phyloP scores from a whole-genome alignment of 192 early-diverging fungal genomes.

The Piromyces sp. region DNA sequence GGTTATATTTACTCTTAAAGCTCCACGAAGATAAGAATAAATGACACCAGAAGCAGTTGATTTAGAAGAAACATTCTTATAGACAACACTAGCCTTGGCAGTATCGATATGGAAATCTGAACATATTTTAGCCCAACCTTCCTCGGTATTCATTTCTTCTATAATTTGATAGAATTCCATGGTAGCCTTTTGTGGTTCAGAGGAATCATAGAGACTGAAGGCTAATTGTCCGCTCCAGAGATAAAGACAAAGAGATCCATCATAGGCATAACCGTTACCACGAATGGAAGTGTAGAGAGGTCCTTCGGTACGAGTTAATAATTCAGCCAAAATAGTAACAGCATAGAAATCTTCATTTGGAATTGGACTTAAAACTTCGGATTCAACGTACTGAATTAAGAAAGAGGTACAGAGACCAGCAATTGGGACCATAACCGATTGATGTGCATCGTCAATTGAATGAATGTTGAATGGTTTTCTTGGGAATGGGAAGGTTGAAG shows the following conservation, averaged over 20 bases:
- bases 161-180: conserved; percentile 23
- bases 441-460: conserved; percentile 12
- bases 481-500: conserved; percentile 26
- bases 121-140: conserved; percentile 19
- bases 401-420: conserved; percentile 21
- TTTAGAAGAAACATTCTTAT: conserved; percentile 10
- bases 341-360: conserved; percentile 26
- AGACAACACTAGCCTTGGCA: conserved; percentile 23
- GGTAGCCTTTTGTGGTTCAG: conserved; percentile 21
- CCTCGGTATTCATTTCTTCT: conserved; percentile 13
- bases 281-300: conserved; percentile 58
- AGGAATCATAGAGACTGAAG: conserved; percentile 22
- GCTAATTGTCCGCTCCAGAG: conserved; percentile 35
- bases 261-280: conserved; percentile 61
- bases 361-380: conserved; percentile 23
- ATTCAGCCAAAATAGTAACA: conserved; percentile 40
- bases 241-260: conserved; percentile 28
- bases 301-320: conserved; percentile 55
- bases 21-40: conserved; percentile 1
- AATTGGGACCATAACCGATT: conserved; percentile 22
- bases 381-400: conserved; percentile 25
- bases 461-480: conserved; percentile 7
- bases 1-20: conserved; percentile 8
- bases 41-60: conserved; percentile 18
- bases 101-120: conserved; percentile 24